A percentile compares a stretch with the other conserved stretches of the same genome.
These are phyloP conservation scores for Areca catechu DNA, from an alignment of 176 grass and related monocot species.

Conservation along the genomic window DNA sequence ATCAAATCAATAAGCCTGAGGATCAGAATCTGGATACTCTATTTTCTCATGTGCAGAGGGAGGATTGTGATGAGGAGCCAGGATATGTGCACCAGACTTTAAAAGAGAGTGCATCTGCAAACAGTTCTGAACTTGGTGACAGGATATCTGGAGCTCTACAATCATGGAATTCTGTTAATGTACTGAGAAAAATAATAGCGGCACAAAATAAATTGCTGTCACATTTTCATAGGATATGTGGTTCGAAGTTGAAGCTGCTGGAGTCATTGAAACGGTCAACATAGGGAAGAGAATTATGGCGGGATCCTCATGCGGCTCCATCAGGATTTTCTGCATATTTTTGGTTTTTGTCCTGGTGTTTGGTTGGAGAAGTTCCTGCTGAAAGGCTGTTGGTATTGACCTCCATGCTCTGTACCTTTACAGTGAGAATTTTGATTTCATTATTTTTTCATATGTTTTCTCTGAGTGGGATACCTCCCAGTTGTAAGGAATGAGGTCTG, in stretches of 20 bases:
- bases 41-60: conserved; percentile 43
- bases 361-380: too few relatives aligned
- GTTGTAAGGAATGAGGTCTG: too few relatives aligned
- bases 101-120: conserved; percentile 34
- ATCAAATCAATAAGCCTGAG: conserved; percentile 43
- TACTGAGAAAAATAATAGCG: conserved; percentile 41
- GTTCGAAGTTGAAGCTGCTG: conserved; percentile 57
- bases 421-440: too few relatives aligned
- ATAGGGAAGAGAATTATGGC: not conserved
- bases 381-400: too few relatives aligned
- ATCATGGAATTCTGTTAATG: conserved; percentile 46
- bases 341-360: too few relatives aligned
- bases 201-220: conserved; percentile 39
- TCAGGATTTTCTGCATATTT: too few relatives aligned
- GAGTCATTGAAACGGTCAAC: conserved; percentile 19
- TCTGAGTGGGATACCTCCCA: too few relatives aligned
- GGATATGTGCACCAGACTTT: conserved; percentile 37
- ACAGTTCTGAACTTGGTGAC: conserved; percentile 41
- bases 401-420: too few relatives aligned
- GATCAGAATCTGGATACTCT: conserved; percentile 60
- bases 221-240: conserved; percentile 39
- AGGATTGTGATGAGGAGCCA: conserved; percentile 25
- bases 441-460: too few relatives aligned
- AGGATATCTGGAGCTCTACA: conserved; percentile 45
- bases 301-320: too few relatives aligned